Evolutionary conservation across 2,329 filamentous ascomycete species (phyloP), one percentile per base, ranked within the genome.

Genomic region (Colletotrichum sp.): DNA sequence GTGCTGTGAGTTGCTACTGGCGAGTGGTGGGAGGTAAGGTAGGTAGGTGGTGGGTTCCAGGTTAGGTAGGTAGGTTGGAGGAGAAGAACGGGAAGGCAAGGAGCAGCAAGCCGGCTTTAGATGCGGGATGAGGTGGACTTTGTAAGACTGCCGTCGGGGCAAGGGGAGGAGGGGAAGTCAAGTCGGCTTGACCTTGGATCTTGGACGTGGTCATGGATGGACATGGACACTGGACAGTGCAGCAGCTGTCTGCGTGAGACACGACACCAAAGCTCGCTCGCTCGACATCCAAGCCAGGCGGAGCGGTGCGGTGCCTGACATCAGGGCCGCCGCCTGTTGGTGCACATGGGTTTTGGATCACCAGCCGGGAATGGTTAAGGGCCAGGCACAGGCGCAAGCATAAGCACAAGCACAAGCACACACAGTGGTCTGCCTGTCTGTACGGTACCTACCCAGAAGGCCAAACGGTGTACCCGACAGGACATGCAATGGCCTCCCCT

Each of bases 121-220:
- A 74, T 68, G 70, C 70, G 74, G 74, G 74, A 75, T 76, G 64
- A 65, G 52, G 34, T 68, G 65, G 74, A 69, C 59, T 76, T 76
- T 76, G 74, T 74, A 74, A 74, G 39, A 44, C 22, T 52, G 30
- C 39, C 5, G 39, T 44, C 30, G 32, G 52, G 59, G 59, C 59
- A 63, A 63, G 59, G 59, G 30, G 59, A 63, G 6, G 61, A 34
- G 32, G 34, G 55, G 39, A 28, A 68, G 64, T 27, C 25, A 39
- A 25, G 28, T 19, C 59, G 28, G 59, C 59, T 63, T 63, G 59
- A 63, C 59, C 59, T 36, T 63, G 59, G 59, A 63, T 22, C 28
- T 34, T 63, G 11, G 30, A 52, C 44, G 44, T 52, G 44, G 44
- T 52, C 44, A 52, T 27, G n/a, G 48, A 60, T 27, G n/a, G 48